Base-by-base conservation (phyloP, 805 yeast species). In the Myxozyma kluyveri region DNA sequence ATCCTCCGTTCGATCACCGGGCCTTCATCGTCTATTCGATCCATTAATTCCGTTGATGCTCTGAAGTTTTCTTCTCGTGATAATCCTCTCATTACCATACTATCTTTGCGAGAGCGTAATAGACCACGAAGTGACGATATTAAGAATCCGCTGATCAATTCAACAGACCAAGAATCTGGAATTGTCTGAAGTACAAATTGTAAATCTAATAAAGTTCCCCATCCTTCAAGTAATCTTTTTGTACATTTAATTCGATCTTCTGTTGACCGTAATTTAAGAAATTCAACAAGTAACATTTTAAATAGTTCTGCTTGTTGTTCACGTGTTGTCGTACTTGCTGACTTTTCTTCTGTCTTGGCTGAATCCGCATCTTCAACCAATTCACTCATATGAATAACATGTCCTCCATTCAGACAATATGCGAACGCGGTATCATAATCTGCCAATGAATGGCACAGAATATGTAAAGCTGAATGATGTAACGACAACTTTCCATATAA, bases 401-500 rank as follows among this genome's bases (percentile, higher is more conserved):
- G 50, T 4, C 58, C 62, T 4, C 68, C 69, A 21, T 60, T 45
- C 40, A 56, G 40, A 38, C 72, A 68, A 45, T 64, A 72, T 31
- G 64, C 62, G 5, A 71, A 52, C 2, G 72, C 65, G 3, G 67
- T 59, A 4, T 62, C 59, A 49, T 63, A 72, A 43, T 72, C 75
- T 1, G 65, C 58, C 12, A 69, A 51, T 1, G 57, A 54, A n/a
- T 50, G 55, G 41, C 68, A 64, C 39, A 72, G 60, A 21, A 66
- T 57, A 18, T 63, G 65, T 29, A 72, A 44, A 23, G 69, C 60
- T 32, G 65, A 62, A 35, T 63, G 68, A 49, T 69, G 70, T 6
- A 63, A 42, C 39, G 53, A 45, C 17, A 52, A 42, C 57, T 61
- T 59, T 22, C 65, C 61, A 52, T 66, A 67, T 2, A 71, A 49